Percentiles rank a stretch among this genome's conserved stretches.
These are phyloP conservation scores for Pseudogymnoascus sp. DNA, from an alignment of 2,329 filamentous ascomycete genomes.

Conservation along the genomic window DNA sequence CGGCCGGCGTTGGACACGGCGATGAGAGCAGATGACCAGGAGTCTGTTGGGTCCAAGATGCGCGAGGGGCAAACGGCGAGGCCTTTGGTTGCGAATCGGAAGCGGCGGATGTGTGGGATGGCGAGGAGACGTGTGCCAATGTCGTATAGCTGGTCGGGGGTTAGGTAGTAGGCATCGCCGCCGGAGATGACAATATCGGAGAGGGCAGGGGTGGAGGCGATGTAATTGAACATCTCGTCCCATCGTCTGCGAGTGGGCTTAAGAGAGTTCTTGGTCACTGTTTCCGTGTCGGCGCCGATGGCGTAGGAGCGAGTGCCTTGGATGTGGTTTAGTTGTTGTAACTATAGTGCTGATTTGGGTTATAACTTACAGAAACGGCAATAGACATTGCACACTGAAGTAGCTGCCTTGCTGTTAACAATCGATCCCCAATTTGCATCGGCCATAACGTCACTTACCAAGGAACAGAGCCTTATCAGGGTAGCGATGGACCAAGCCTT, in stretches of 20 bases:
- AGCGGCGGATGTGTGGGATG: constrained; percentile 50
- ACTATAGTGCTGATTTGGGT: not conserved
- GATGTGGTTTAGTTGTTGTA: not conserved
- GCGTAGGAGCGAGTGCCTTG: constrained; percentile 46
- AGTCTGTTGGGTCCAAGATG: constrained; percentile 43
- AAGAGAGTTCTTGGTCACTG: constrained; percentile 38
- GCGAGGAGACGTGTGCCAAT: constrained; percentile 48
- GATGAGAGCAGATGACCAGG: constrained; percentile 46
- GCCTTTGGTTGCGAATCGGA: constrained; percentile 56
- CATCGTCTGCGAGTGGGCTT: constrained; percentile 38
- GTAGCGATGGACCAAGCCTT: constrained; percentile 55
- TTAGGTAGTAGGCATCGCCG: constrained; percentile 52
- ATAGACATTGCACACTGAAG: constrained; percentile 53
- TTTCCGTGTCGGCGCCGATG: constrained; percentile 47
- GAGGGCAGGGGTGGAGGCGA: constrained; percentile 40
- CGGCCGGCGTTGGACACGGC: constrained; percentile 42
- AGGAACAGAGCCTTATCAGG: constrained; percentile 55
- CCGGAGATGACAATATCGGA: constrained; percentile 56
- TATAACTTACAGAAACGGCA: constrained; percentile 44
- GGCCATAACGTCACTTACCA: constrained; percentile 33
- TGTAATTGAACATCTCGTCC: constrained; percentile 49
- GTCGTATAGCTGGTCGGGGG: constrained; percentile 40
- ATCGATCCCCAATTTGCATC: not conserved
- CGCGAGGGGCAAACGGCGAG: constrained; percentile 50
- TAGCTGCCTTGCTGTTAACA: constrained; percentile 34